These are phyloP conservation scores for Xerocomellus intermedius DNA, from an alignment of 768 basidiomycete species.

Conservation along the genomic window DNA sequence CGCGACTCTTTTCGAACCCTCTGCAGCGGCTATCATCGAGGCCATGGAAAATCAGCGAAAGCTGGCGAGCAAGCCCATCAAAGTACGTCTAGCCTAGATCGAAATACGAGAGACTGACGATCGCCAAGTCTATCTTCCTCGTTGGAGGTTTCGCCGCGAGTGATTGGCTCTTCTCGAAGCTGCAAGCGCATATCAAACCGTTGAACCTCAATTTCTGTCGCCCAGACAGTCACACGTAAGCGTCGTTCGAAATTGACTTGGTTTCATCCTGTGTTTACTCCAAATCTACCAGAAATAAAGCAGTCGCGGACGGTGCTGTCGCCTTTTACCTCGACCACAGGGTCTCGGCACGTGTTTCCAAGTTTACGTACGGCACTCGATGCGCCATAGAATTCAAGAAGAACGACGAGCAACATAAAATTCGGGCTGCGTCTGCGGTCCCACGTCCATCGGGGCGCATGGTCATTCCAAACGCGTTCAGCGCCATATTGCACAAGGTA, in stretches of 20 bases:
- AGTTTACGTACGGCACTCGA: conserved; percentile 38
- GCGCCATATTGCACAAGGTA: conserved; percentile 31
- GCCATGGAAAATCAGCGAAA: conserved; percentile 25
- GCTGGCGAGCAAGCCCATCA: conserved; percentile 22
- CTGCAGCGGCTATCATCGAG: conserved; percentile 19
- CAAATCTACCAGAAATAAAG: conserved; percentile 38
- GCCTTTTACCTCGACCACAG: conserved; percentile 44
- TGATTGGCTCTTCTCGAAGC: conserved; percentile 39
- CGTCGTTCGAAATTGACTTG: conserved; percentile 3
- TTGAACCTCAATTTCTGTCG: conserved; percentile 42
- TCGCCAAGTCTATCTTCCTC: conserved; percentile 34
- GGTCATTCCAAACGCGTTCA: conserved; percentile 33
- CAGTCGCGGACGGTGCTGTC: conserved; percentile 46
- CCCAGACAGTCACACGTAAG: conserved; percentile 52
- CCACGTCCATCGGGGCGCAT: conserved; percentile 34
- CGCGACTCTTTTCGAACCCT: conserved; percentile 31
- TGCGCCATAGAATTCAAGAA: conserved; percentile 31
- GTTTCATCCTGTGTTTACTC: not conserved
- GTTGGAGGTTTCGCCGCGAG: conserved; percentile 48
- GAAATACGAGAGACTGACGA: conserved; percentile 1
- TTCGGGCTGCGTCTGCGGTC: conserved; percentile 26
- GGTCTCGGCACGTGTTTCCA: conserved; percentile 40
- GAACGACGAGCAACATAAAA: conserved; percentile 29
- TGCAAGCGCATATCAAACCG: conserved; percentile 33
- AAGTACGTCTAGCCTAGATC: conserved; percentile 16